Evolutionary conservation across 1,284 basidiomycete genomes (phyloP).

Genomic region (Cutaneotrichosporon daszewskae): DNA sequence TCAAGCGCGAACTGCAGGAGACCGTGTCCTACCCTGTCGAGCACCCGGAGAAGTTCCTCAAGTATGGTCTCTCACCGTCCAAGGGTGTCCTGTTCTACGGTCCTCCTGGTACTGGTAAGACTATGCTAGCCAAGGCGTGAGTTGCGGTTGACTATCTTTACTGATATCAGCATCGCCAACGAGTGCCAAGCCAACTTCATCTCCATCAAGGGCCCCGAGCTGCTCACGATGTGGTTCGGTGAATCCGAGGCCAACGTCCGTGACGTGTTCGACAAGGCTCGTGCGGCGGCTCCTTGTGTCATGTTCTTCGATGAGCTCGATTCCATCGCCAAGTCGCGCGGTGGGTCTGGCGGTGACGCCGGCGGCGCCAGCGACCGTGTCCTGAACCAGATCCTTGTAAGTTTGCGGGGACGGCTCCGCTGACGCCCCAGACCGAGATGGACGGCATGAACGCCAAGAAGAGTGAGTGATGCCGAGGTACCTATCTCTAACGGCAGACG

Average conservation of each 20-base stretch:
- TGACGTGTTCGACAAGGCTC: slow-evolving; percentile 99
- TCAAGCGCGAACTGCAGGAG: slow-evolving; percentile 98
- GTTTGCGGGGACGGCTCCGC: slow-evolving; percentile 2
- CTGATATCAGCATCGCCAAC: slow-evolving; percentile 66
- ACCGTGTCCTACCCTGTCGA: slow-evolving; percentile 99
- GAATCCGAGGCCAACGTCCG: slow-evolving; percentile 99
- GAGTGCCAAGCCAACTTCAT: slow-evolving; percentile 90
- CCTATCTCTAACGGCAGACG: slow-evolving; percentile 50
- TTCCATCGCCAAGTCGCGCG: slow-evolving; percentile 95
- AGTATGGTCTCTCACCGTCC: slow-evolving; percentile 98
- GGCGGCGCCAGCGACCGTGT: slow-evolving; percentile 97
- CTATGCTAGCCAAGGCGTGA: slow-evolving; percentile 77
- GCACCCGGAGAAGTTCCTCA: slow-evolving; percentile 99
- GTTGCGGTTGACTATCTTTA: neutral
- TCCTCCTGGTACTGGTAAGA: slow-evolving; percentile 94
- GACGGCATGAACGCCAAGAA: slow-evolving; percentile 99
- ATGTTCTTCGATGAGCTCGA: slow-evolving; percentile 99
- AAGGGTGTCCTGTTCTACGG: slow-evolving; percentile 96
- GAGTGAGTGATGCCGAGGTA: slow-evolving; percentile 50
- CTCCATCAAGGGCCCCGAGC: slow-evolving; percentile 75
- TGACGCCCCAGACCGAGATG: slow-evolving; percentile 72
- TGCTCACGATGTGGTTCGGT: slow-evolving; percentile 99
- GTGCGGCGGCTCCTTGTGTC: slow-evolving; percentile 96
- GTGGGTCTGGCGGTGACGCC: slow-evolving; percentile 66
- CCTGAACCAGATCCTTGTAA: slow-evolving; percentile 79